Percentiles rank a stretch among this genome's conserved stretches.
Evolutionary conservation across 768 basidiomycete species (phyloP).

Genomic region (Mycena polygramma): DNA sequence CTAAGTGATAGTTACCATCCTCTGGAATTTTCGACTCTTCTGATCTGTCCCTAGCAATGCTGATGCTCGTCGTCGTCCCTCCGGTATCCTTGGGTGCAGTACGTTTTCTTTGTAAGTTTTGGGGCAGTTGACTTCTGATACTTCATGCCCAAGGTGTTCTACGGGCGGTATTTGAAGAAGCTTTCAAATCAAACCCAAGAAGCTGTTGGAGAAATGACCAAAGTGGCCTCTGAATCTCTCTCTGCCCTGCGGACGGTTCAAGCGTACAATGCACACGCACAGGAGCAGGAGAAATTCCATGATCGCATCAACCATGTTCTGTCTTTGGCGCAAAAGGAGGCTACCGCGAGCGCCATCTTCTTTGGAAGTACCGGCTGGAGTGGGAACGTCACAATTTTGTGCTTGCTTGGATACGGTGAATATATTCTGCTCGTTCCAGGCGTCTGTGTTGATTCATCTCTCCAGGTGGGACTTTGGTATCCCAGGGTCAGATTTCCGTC

Average conservation of each 20-base stretch:
- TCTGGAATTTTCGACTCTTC: background rate
- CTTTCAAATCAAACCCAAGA: conserved; percentile 94
- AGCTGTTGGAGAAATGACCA: conserved; percentile 96
- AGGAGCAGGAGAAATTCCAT: conserved; percentile 85
- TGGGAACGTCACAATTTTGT: conserved; percentile 92
- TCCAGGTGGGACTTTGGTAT: conserved; percentile 91
- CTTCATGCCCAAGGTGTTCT: conserved; percentile 77
- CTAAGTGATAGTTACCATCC: conserved; percentile 57
- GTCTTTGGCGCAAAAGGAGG: conserved; percentile 85
- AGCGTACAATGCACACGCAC: conserved; percentile 86
- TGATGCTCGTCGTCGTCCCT: conserved; percentile 95
- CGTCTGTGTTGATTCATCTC: background rate
- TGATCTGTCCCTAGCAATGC: conserved; percentile 54
- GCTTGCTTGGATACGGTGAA: conserved; percentile 89
- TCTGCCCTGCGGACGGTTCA: conserved; percentile 91
- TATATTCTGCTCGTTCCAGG: background rate
- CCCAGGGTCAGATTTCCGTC: conserved; percentile 88
- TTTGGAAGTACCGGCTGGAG: conserved; percentile 94
- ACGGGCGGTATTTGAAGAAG: conserved; percentile 94
- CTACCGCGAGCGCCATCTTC: conserved; percentile 92
- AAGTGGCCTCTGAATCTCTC: conserved; percentile 92
- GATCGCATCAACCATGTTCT: conserved; percentile 76
- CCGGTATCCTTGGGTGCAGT: conserved; percentile 90
- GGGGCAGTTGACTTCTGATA: conserved; percentile 14
- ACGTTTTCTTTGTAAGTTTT: conserved; percentile 41